A percentile compares a stretch with the other conserved stretches of the same genome.
phyloP scores from a whole-genome alignment of 208 protist genomes.

The Cochliopodium minus region DNA sequence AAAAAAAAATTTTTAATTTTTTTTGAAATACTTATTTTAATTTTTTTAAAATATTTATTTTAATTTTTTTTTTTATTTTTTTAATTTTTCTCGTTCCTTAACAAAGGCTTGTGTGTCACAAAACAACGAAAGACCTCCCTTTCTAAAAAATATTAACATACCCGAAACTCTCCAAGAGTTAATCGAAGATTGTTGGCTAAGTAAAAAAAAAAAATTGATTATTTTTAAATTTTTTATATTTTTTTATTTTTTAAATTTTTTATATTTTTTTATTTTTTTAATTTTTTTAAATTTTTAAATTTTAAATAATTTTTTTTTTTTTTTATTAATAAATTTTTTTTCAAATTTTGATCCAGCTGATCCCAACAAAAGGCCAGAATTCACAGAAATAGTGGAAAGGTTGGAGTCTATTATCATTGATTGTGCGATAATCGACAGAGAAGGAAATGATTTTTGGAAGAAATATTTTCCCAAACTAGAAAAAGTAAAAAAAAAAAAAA shows the following conservation, averaged over 20 bases:
- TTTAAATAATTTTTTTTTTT: too few species aligned
- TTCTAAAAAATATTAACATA: too few species aligned
- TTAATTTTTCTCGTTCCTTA: background rate
- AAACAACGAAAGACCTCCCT: background rate
- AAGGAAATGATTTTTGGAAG: background rate
- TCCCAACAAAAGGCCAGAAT: background rate
- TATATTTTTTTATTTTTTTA: too few species aligned
- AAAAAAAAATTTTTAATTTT: background rate
- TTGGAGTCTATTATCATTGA: too few species aligned
- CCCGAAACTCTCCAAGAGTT: too few species aligned
- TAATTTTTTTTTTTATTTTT: background rate
- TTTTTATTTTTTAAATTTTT: too few species aligned
- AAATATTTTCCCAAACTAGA: background rate
- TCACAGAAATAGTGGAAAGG: background rate
- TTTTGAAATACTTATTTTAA: background rate
- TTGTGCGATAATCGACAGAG: background rate
- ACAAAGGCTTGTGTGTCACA: background rate
- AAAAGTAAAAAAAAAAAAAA: background rate
- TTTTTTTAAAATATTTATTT: background rate
- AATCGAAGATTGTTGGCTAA: too few species aligned
- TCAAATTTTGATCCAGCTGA: background rate
- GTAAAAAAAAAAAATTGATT: too few species aligned
- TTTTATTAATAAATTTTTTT: background rate
- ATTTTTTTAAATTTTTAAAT: too few species aligned
- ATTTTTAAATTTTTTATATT: too few species aligned